Evolutionary conservation across 2,329 filamentous ascomycete species (phyloP), one percentile per base, ranked within the genome.

Genomic region (Xylaria sp.): DNA sequence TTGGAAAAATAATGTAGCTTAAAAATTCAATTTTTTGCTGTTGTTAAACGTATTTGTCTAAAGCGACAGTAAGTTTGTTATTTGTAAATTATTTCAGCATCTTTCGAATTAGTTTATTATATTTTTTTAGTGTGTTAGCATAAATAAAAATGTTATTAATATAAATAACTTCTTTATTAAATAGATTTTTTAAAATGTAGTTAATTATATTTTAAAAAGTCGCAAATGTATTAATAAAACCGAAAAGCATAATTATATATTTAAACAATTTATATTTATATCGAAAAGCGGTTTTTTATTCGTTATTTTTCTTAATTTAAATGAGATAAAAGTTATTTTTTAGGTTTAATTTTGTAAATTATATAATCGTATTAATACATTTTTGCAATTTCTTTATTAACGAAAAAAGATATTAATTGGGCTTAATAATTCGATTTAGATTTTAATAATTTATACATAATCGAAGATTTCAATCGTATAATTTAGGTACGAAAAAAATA

Each of bases 211-310:
- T 26, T 43, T 60, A 41, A 38, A 59, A 61, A 7, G 44, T 47
- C 19, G 50, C 48, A 17, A 45, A 40, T 19, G 49, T 44, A 19
- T 63, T 64, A 13, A 48, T 64, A 34, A 71, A 41, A 1, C 61
- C 55, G 52, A 72, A 72, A 13, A 54, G 57, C 49, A 70, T 69
- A 18, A 71, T 45, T 26, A 64, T 39, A 46, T 69, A 72, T 43
- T 72, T 53, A 53, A 57, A 73, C 24, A 64, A 44, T 2, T 58
- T 50, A 44, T 62, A 69, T 29, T 46, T 40, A 11, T 21, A 67
- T 19, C 53, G 45, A 55, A 72, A 72, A 16, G 48, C 57, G 7
- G 48, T 73, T 45, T 71, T 72, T 54, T 55, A 71, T 60, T 71
- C 45, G 24, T 72, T 44, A 17, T 47, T 50, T 61, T 64, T 37